Conservation (phyloP, 2,329 filamentous ascomycete species). For the Cadophora malorum region DNA sequence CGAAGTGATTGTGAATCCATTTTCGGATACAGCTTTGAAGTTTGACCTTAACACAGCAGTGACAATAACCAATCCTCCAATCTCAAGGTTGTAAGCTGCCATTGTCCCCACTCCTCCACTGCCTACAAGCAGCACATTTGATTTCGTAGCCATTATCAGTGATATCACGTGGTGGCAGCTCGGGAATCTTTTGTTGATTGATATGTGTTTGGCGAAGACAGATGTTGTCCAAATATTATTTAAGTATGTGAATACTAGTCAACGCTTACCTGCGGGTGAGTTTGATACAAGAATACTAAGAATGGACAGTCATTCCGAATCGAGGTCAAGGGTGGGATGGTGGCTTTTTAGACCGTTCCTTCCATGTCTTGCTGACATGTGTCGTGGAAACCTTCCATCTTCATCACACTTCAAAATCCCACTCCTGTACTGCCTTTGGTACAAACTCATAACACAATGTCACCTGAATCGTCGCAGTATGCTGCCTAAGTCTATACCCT, state of each 20-base stretch:
- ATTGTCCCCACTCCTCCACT: conserved; percentile 41
- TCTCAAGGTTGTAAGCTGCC: conserved; percentile 39
- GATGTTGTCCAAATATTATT: not conserved
- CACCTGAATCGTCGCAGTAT: not conserved
- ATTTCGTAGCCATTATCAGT: conserved; percentile 28
- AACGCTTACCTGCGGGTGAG: not conserved
- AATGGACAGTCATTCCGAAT: not conserved
- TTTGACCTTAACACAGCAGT: conserved; percentile 40
- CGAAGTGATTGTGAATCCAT: conserved; percentile 39
- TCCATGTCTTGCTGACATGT: not conserved
- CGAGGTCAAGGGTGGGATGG: conserved; percentile 1
- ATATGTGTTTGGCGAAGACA: not conserved
- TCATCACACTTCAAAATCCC: not conserved
- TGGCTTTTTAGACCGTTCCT: conserved; percentile 3
- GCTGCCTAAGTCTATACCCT: too few species aligned
- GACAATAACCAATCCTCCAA: conserved; percentile 34
- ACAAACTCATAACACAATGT: not conserved
- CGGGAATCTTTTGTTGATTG: too few species aligned
- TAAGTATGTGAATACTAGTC: not conserved
- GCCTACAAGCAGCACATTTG: conserved; percentile 38
- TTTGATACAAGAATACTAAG: not conserved
- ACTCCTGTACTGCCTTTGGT: not conserved
- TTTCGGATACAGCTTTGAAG: conserved; percentile 34
- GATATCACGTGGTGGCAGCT: not conserved
- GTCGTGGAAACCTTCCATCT: conserved; percentile 18